Conservation (phyloP, 192 early-diverging fungal genomes). For the Neocallimastix lanati region DNA sequence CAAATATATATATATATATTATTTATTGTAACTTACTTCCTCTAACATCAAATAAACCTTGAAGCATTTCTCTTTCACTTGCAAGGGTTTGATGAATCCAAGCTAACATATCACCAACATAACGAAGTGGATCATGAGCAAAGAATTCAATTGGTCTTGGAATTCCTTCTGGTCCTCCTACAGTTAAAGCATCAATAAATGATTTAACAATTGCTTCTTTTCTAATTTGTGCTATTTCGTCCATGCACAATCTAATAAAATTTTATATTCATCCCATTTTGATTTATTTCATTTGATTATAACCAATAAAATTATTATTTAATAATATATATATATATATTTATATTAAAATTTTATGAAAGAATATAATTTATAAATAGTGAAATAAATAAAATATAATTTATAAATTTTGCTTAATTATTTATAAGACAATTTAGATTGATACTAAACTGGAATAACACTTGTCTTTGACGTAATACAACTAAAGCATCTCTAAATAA, state of each 20-base stretch:
- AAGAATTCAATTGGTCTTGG: slow-evolving; percentile 84
- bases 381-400: no score
- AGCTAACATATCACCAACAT: slow-evolving; percentile 88
- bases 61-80: slow-evolving; percentile 71
- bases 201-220: slow-evolving; percentile 38
- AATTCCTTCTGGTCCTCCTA: slow-evolving; percentile 54
- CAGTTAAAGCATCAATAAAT: slow-evolving; percentile 56
- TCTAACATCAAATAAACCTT: slow-evolving; percentile 39
- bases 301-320: no score
- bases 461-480: slow-evolving; percentile 46
- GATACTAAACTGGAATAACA: slow-evolving; percentile 30
- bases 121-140: slow-evolving; percentile 76
- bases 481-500: slow-evolving; percentile 43
- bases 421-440: no score
- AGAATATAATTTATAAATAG: no score
- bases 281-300: no score
- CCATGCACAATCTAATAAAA: slow-evolving; percentile 43
- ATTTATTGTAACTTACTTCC: slow-evolving; percentile 2
- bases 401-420: no score
- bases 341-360: no score
- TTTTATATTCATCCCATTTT: no score
- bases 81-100: slow-evolving; percentile 90
- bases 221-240: slow-evolving; percentile 52
- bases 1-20: no score
- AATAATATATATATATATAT: background rate